Evolutionary conservation across 805 yeast genomes (phyloP).

Genomic region (Lipomyces chichibuensis): DNA sequence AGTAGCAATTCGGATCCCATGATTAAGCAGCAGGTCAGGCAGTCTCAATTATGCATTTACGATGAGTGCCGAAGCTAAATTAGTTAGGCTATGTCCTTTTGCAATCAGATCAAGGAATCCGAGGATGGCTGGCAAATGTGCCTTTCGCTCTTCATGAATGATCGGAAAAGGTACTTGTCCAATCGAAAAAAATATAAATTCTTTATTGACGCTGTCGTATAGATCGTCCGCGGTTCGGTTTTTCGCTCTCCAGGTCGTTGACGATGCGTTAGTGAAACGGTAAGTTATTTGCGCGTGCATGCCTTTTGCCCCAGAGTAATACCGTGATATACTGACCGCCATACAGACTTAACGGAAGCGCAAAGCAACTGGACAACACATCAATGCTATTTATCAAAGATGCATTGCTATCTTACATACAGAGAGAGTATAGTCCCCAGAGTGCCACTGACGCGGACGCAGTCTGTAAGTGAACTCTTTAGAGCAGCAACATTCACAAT

Average conservation of each 20-base stretch:
- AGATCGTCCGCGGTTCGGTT: conserved; percentile 62
- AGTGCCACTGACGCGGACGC: conserved; percentile 21
- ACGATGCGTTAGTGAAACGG: conserved; percentile 52
- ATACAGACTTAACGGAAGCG: conserved; percentile 14
- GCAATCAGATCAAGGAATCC: conserved; percentile 50
- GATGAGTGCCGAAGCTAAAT: not conserved
- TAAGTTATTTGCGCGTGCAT: conserved; percentile 2
- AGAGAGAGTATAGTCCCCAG: conserved; percentile 34
- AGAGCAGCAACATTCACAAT: conserved; percentile 10
- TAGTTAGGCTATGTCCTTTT: conserved; percentile 49
- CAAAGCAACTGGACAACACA: conserved; percentile 46
- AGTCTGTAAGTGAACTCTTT: conserved; percentile 29
- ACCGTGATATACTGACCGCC: not conserved
- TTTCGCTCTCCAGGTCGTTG: conserved; percentile 71
- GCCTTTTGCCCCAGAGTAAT: not conserved
- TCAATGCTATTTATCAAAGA: conserved; percentile 54
- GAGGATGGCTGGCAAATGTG: conserved; percentile 55
- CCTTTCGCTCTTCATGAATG: conserved; percentile 47
- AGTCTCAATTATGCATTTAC: not conserved
- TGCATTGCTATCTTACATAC: conserved; percentile 53
- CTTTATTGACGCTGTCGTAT: not conserved
- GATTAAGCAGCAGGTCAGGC: conserved; percentile 59
- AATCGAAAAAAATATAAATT: not conserved
- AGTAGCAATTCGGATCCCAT: conserved; percentile 65
- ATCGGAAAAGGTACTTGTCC: conserved; percentile 38